Evolutionary conservation across 2,329 filamentous ascomycete species (phyloP), one percentile per base, ranked within the genome.

Genomic region (Zelopaecilomyces penicillatus): DNA sequence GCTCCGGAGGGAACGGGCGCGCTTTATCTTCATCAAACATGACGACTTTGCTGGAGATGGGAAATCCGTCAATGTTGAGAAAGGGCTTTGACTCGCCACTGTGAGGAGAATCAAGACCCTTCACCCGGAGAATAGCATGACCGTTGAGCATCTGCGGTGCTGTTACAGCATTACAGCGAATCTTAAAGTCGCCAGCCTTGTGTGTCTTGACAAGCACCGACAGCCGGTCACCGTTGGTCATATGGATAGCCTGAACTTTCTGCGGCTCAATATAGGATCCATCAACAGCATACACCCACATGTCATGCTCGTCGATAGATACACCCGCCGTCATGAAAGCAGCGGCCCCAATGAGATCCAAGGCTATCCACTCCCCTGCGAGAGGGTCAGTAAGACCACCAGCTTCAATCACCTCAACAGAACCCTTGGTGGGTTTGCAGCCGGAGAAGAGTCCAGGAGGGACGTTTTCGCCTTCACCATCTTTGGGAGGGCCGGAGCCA

Each of bases 211-310:
- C 52, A 39, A 78, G 54, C 1, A 78, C 62, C 0, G 74, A 76
- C 53, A 71, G 77, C 5, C 76, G 68, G 12, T 61, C 73, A 9
- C 75, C 76, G 47, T 74, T 78, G 49, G 63, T 62, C 4, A 79
- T 52, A 0, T 57, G 53, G 26, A 78, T 57, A 7, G 67, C 68
- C 9, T 78, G 65, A 1, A 73, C 71, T 4, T 64, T 63, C 42
- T 71, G 63, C 3, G 76, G 77, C 48, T 70, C 60, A 42, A 80
- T 71, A 54, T 76, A 78, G 6, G 69, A 60, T 3, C 71, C 75
- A 46, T 79, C 76, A 42, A 75, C 69, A 36, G 71, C 72, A 51
- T 75, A 76, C 4, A 79, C 64, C 63, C 66, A 76, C 59, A 78
- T 63, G 19, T 70, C 64, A 43, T 75, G 71, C 44, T 71, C 68